Evolutionary conservation across 169 alveolate species (phyloP).

Genomic region (Eimeria falciformis): DNA sequence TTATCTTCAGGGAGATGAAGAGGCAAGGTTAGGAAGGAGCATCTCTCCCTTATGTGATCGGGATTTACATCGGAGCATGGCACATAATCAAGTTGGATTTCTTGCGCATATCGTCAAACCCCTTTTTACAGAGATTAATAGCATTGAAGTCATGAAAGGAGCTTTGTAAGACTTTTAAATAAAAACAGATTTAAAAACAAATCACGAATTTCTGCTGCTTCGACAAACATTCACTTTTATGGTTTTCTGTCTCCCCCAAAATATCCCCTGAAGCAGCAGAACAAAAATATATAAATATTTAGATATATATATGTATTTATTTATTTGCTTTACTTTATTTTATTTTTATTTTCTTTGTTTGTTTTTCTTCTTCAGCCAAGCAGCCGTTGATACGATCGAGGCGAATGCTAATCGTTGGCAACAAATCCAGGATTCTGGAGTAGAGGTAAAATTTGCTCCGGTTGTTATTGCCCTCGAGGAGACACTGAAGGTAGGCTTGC

Average conservation of each 20-base stretch:
- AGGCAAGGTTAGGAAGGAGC: conserved; percentile 84
- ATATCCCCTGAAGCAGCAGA: no score
- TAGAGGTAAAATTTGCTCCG: neutral
- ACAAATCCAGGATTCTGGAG: neutral
- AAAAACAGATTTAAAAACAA: neutral
- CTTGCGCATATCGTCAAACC: conserved; percentile 87
- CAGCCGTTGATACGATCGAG: neutral
- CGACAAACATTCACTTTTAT: no score
- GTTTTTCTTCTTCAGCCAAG: neutral
- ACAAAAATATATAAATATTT: no score
- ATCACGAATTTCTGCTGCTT: no score
- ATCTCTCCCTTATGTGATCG: conserved; percentile 92
- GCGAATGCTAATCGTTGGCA: conserved; percentile 5
- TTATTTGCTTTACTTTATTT: no score
- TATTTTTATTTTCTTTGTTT: neutral
- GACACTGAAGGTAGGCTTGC: neutral
- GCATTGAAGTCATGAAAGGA: conserved; percentile 8
- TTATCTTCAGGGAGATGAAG: conserved; percentile 89
- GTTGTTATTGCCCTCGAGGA: neutral
- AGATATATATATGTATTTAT: no score
- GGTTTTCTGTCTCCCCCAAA: no score
- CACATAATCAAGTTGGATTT: conserved; percentile 90
- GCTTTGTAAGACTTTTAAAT: conserved; percentile 4
- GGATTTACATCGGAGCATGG: conserved; percentile 87
- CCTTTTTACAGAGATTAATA: conserved; percentile 79